Evolutionary conservation across 2,329 filamentous ascomycete species (phyloP).

Genomic region (Alternaria longipes): DNA sequence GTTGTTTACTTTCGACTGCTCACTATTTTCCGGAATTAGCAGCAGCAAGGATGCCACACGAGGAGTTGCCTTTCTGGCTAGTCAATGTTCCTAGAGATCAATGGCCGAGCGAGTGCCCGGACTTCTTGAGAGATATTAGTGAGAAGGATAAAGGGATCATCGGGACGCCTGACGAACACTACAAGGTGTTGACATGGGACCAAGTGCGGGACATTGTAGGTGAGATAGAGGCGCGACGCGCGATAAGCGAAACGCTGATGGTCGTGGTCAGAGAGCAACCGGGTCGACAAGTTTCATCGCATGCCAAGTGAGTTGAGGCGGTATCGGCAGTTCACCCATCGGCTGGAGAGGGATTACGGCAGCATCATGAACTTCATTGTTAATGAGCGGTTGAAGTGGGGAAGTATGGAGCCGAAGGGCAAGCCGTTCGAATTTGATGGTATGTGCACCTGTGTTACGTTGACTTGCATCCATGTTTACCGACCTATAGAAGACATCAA

Average conservation of each 20-base stretch:
- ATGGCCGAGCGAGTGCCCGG: conserved; percentile 73
- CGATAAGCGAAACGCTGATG: conserved; percentile 14
- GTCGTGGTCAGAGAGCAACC: conserved; percentile 64
- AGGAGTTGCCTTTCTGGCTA: conserved; percentile 76
- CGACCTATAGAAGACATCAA: conserved; percentile 67
- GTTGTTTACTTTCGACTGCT: background rate
- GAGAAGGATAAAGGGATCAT: conserved; percentile 77
- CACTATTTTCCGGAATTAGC: conserved; percentile 1
- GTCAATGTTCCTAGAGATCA: conserved; percentile 74
- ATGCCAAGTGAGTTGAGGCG: conserved; percentile 78
- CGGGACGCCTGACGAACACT: conserved; percentile 73
- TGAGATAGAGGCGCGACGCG: conserved; percentile 25
- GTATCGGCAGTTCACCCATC: conserved; percentile 75
- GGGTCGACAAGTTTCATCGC: conserved; percentile 79
- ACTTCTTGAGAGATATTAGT: conserved; percentile 70
- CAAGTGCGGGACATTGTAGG: conserved; percentile 68
- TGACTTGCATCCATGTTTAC: conserved; percentile 18
- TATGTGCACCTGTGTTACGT: background rate
- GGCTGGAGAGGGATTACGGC: conserved; percentile 73
- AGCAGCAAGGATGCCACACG: conserved; percentile 14
- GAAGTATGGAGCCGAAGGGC: conserved; percentile 53
- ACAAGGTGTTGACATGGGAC: conserved; percentile 72
- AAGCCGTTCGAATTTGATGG: conserved; percentile 54
- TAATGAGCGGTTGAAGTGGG: conserved; percentile 75
- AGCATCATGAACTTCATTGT: conserved; percentile 82